A percentile compares a stretch with the other conserved stretches of the same genome.
Conservation (phyloP, 306 rosid genomes). For the Herpetospermum pedunculosum region DNA sequence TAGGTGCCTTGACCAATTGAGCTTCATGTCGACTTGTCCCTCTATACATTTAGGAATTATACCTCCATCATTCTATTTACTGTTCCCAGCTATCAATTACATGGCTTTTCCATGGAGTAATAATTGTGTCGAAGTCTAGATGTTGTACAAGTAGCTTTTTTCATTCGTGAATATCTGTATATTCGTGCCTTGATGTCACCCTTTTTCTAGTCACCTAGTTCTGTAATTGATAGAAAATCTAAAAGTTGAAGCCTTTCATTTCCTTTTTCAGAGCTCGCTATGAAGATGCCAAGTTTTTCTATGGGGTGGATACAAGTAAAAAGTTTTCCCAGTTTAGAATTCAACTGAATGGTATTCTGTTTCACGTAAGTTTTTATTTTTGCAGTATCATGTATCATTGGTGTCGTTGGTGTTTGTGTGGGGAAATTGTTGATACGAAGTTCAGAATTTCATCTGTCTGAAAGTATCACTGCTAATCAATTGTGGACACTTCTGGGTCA, state of each 20-base stretch:
- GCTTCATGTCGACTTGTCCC: too few species aligned
- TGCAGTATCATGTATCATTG: not conserved
- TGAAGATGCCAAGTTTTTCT: conserved; percentile 97
- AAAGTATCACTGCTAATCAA: not conserved
- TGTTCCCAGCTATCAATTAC: not conserved
- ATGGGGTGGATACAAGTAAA: conserved; percentile 63
- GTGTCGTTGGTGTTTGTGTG: not conserved
- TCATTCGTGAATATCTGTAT: not conserved
- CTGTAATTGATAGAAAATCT: not conserved
- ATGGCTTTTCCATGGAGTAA: not conserved
- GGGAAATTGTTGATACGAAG: not conserved
- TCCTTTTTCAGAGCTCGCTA: conserved; percentile 73
- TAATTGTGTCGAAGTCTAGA: too few species aligned
- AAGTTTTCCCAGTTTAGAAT: conserved; percentile 58
- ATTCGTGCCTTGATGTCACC: not conserved
- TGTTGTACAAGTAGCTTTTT: too few species aligned
- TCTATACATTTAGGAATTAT: not conserved
- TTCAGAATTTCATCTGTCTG: not conserved
- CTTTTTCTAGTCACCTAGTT: not conserved
- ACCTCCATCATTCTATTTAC: not conserved
- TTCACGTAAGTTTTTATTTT: conserved; percentile 54
- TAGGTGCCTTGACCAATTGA: too few species aligned
- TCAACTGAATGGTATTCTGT: conserved; percentile 69
- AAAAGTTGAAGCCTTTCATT: not conserved
- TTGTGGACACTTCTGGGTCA: not conserved